Evolutionary conservation across 1,139 yeast species (phyloP).

Genomic region (Blastobotrys aristatus): DNA sequence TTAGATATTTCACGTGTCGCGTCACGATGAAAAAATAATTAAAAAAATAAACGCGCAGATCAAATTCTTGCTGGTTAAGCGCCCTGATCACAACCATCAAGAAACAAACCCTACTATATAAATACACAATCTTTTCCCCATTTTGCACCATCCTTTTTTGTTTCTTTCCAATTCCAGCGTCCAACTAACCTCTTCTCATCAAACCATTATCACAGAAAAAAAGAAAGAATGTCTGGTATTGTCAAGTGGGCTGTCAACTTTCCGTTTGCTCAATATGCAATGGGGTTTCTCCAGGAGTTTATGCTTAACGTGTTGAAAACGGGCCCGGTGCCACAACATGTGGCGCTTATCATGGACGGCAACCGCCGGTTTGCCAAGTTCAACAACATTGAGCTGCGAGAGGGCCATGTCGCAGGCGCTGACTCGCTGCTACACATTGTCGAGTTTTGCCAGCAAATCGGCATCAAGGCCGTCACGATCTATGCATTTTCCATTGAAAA

Average conservation of each 20-base stretch:
- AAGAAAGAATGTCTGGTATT: constrained; percentile 10
- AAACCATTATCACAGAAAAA: neutral
- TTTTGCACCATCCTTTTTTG: too few relatives aligned
- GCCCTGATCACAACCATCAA: too few relatives aligned
- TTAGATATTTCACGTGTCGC: neutral
- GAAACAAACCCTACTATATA: too few relatives aligned
- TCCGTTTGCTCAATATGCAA: constrained; percentile 25
- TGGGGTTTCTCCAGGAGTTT: constrained; percentile 26
- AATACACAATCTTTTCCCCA: too few relatives aligned
- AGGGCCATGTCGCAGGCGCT: constrained; percentile 91
- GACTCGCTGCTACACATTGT: constrained; percentile 45
- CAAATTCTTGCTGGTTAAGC: too few relatives aligned
- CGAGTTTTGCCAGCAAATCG: constrained; percentile 77
- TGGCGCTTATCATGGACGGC: constrained; percentile 97
- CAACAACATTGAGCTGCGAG: constrained; percentile 68
- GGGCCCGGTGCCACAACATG: constrained; percentile 83
- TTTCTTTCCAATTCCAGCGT: too few relatives aligned
- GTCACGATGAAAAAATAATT: too few relatives aligned
- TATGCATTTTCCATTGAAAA: constrained; percentile 95
- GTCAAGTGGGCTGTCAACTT: constrained; percentile 21
- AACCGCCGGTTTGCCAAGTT: constrained; percentile 80
- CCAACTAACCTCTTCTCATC: too few relatives aligned
- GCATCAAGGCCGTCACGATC: constrained; percentile 80
- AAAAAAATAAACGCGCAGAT: too few relatives aligned
- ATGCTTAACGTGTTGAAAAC: constrained; percentile 44